A percentile compares a stretch with the other conserved stretches of the same genome.
These are phyloP conservation scores for Ceratobasidium sp. DNA, from an alignment of 1,284 basidiomycete species.

Conservation along the genomic window DNA sequence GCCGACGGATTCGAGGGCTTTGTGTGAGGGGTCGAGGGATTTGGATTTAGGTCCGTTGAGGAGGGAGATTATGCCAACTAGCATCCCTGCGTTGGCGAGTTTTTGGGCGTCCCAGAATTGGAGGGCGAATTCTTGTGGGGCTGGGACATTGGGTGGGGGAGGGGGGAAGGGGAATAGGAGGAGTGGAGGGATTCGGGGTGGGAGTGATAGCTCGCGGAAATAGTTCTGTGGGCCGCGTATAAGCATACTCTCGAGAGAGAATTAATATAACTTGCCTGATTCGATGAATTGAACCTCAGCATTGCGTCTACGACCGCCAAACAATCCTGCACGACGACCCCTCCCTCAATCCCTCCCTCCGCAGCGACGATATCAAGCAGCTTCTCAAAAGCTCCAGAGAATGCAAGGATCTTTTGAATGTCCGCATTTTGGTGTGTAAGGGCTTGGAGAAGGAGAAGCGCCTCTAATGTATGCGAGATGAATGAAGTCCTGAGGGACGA, in stretches of 20 bases:
- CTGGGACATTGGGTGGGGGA: conserved; percentile 68
- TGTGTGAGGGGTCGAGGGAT: conserved; percentile 18
- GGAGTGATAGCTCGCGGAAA: conserved; percentile 92
- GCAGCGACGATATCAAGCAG: conserved; percentile 89
- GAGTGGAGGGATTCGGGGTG: conserved; percentile 83
- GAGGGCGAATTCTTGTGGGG: conserved; percentile 92
- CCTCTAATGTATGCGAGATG: conserved; percentile 67
- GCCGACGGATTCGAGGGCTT: conserved; percentile 55
- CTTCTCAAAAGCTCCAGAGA: conserved; percentile 97
- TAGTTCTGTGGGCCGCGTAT: conserved; percentile 77
- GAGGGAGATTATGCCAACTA: conserved; percentile 62
- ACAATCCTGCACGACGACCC: conserved; percentile 88
- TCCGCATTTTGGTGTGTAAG: conserved; percentile 90
- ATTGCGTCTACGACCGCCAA: conserved; percentile 87
- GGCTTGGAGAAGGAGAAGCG: conserved; percentile 84
- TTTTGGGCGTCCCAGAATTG: conserved; percentile 98
- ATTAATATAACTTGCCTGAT: conserved; percentile 74
- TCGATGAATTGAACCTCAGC: conserved; percentile 93
- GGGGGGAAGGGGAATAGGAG: conserved; percentile 87
- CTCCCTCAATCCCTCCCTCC: conserved; percentile 94
- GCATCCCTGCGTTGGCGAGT: conserved; percentile 79
- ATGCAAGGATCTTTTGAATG: conserved; percentile 97
- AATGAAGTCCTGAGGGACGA: conserved; percentile 55
- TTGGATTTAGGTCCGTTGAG: conserved; percentile 32
- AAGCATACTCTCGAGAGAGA: not conserved